Evolutionary conservation across 2,329 filamentous ascomycete species (phyloP), one percentile per base, ranked within the genome.

Genomic region (Aspergillus ibericus): DNA sequence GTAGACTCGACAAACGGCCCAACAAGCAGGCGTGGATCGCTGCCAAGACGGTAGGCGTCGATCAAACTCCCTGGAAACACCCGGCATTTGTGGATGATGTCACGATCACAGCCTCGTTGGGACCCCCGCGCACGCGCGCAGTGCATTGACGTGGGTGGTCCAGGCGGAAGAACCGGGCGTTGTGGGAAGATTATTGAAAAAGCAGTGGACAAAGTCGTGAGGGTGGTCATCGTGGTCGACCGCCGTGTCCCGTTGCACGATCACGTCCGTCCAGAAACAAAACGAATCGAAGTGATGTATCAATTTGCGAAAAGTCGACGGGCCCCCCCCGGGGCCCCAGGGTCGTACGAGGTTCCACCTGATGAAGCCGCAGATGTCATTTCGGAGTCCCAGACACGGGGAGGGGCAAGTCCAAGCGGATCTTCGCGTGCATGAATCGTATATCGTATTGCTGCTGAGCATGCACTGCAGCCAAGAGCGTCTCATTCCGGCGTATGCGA

Each of bases 71-170:
- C 63, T 36, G 58, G 60, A 53, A 64, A 55, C 57, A 42, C 44
- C 44, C 44, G 44, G 44, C 15, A 47, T 47, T 22, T 47, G 25
- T 47, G 25, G 44, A 65, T 70, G 68, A 70, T 69, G 68, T 70
- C 68, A 70, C 64, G 36, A 52, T 25, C 32, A 22, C 36, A 16
- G 32, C 36, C 25, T 22, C 22, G 22, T 27, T 40, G 15, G 25
- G n/a, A 29, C 15, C 25, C 13, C 15, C 18, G 35, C 7, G 25
- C 49, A 40, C 35, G 35, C 51, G 15, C 48, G 38, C 16, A 35
- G 40, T 18, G 36, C 47, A n/a, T 58, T 44, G 32, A 53, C 51
- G 13, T 42, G 27, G 16, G 29, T 29, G 36, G 36, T 20, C 55
- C 50, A 53, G 47, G 29, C 38, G 32, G 20, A 16, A 25, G n/a